A percentile compares a stretch with the other conserved stretches of the same genome.
Evolutionary conservation across 352 stramenopile species (phyloP).

Genomic region (Pythium pyrilobum): DNA sequence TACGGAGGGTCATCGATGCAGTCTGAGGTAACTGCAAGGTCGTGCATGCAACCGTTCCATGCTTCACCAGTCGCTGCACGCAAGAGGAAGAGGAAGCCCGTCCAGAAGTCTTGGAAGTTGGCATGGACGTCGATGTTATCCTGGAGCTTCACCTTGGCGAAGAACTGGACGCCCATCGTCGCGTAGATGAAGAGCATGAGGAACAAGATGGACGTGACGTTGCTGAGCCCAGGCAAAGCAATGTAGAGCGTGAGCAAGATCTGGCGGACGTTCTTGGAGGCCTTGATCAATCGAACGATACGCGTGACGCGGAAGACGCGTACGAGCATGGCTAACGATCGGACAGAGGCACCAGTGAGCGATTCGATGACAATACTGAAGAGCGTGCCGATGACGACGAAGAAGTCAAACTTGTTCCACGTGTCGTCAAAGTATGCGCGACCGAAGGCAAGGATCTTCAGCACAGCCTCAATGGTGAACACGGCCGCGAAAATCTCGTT

Average conservation of each 20-base stretch:
- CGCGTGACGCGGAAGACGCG: slow-evolving; percentile 89
- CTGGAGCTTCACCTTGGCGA: slow-evolving; percentile 76
- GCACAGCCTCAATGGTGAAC: slow-evolving; percentile 83
- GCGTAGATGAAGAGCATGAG: slow-evolving; percentile 94
- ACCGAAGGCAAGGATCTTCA: slow-evolving; percentile 84
- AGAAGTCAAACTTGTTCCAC: slow-evolving; percentile 91
- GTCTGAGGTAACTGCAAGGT: slow-evolving; percentile 38
- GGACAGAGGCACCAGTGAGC: slow-evolving; percentile 47
- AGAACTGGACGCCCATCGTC: slow-evolving; percentile 91
- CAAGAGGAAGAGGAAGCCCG: slow-evolving; percentile 87
- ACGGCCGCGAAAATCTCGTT: slow-evolving; percentile 88
- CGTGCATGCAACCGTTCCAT: slow-evolving; percentile 93
- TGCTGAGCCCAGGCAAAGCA: slow-evolving; percentile 82
- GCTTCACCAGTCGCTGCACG: slow-evolving; percentile 90
- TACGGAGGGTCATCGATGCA: slow-evolving; percentile 68
- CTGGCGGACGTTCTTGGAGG: slow-evolving; percentile 83
- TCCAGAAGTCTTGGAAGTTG: slow-evolving; percentile 92
- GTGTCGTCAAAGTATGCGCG: slow-evolving; percentile 77
- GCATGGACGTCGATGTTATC: slow-evolving; percentile 79
- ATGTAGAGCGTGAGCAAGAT: slow-evolving; percentile 91
- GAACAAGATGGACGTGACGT: slow-evolving; percentile 90
- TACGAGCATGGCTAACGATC: slow-evolving; percentile 83
- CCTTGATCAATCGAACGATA: slow-evolving; percentile 77
- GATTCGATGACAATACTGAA: slow-evolving; percentile 54
- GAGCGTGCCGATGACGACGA: slow-evolving; percentile 64